Evolutionary conservation across 306 rosid genomes (phyloP).

Genomic region (Crataegus laevigata): DNA sequence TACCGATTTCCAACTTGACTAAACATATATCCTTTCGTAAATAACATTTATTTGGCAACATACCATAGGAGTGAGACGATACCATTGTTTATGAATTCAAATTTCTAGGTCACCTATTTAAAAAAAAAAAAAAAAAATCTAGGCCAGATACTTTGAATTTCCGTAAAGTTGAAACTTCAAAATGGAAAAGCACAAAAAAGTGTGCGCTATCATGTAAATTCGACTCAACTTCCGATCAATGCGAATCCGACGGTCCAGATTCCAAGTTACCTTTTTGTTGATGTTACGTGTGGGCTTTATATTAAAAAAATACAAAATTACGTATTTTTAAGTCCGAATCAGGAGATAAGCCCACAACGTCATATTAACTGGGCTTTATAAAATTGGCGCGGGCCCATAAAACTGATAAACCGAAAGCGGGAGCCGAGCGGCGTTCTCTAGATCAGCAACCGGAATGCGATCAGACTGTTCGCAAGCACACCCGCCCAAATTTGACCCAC

Average conservation of each 20-base stretch:
- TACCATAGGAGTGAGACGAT: neutral
- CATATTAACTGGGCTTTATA: neutral
- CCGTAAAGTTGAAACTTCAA: neutral
- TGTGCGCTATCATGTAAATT: neutral
- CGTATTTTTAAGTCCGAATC: neutral
- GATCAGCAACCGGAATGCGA: conserved; percentile 1
- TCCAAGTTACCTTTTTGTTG: neutral
- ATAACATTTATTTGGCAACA: neutral
- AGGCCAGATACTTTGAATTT: neutral
- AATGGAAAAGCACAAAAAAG: neutral
- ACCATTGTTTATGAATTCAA: neutral
- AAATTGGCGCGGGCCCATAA: neutral
- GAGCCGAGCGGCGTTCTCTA: conserved; percentile 24
- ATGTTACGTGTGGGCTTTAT: neutral
- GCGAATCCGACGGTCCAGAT: neutral
- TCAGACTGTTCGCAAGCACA: conserved; percentile 14
- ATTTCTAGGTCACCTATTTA: neutral
- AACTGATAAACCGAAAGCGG: neutral
- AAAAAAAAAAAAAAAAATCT: too few relatives aligned
- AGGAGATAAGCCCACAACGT: neutral
- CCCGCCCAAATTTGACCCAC: conserved; percentile 49
- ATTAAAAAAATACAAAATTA: neutral
- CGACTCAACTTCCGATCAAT: neutral
- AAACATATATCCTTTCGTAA: neutral
- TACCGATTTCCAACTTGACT: neutral